Percentiles rank a stretch among this genome's conserved stretches.
Conservation (phyloP, 1,139 yeast genomes). For the Candida sp. region DNA sequence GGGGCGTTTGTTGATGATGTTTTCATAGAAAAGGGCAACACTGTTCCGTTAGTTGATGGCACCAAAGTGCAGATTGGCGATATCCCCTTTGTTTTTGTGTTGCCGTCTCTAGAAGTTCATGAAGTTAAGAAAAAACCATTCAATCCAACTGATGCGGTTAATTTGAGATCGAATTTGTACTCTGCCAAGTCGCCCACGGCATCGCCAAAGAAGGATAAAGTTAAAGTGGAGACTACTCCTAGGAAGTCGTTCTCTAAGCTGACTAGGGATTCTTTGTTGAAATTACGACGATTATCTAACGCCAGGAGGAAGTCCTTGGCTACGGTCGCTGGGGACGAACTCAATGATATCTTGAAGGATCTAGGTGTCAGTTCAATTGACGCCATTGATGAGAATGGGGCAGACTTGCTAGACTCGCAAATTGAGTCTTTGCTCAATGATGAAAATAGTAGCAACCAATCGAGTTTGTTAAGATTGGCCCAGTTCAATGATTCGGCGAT, state of each 20-base stretch:
- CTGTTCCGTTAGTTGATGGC: slow-evolving; percentile 78
- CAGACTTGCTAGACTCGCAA: slow-evolving; percentile 33
- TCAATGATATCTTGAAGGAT: slow-evolving; percentile 35
- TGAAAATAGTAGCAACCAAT: slow-evolving; percentile 18
- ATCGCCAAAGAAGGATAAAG: slow-evolving; percentile 8
- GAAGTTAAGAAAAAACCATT: slow-evolving; percentile 32
- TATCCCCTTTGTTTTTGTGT: slow-evolving; percentile 78
- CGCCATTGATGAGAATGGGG: slow-evolving; percentile 32
- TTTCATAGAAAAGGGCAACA: slow-evolving; percentile 85
- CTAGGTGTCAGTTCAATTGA: slow-evolving; percentile 36
- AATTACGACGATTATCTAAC: slow-evolving; percentile 28
- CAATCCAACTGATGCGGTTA: slow-evolving; percentile 54
- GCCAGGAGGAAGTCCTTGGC: slow-evolving; percentile 41
- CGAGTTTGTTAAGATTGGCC: slow-evolving; percentile 16
- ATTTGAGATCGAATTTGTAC: slow-evolving; percentile 45
- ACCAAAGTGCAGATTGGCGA: slow-evolving; percentile 92
- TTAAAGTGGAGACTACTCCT: background rate
- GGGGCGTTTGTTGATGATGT: slow-evolving; percentile 94
- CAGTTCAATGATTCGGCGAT: slow-evolving; percentile 26
- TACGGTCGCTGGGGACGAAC: slow-evolving; percentile 39
- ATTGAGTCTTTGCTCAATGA: slow-evolving; percentile 30
- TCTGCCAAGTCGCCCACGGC: slow-evolving; percentile 14
- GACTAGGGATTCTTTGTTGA: slow-evolving; percentile 12
- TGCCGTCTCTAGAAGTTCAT: slow-evolving; percentile 53
- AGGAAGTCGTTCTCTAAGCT: slow-evolving; percentile 7